Evolutionary conservation across 116 monocot genomes (phyloP).

Genomic region (Dioscorea cayenensis): DNA sequence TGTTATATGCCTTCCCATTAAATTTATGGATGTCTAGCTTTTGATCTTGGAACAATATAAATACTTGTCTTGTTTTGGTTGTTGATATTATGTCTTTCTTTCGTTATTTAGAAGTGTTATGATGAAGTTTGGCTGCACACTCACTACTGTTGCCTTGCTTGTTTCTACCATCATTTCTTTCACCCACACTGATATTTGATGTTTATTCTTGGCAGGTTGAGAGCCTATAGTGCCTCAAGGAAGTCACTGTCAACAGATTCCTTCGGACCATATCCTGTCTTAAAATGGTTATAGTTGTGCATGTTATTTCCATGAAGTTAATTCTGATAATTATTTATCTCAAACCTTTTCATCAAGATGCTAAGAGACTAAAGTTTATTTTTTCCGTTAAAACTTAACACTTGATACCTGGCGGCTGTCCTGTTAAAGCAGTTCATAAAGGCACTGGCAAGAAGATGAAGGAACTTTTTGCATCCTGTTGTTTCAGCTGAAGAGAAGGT

Average conservation of each 20-base stretch:
- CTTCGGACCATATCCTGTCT: constrained; percentile 85
- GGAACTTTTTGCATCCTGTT: constrained; percentile 66
- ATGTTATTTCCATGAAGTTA: background rate
- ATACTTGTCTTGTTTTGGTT: too few relatives aligned
- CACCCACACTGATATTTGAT: background rate
- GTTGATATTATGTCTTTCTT: too few relatives aligned
- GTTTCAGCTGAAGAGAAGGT: constrained; percentile 86
- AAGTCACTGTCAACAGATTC: constrained; percentile 59
- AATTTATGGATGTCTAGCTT: too few relatives aligned
- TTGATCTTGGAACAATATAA: too few relatives aligned
- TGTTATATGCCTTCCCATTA: too few relatives aligned
- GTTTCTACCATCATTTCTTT: background rate
- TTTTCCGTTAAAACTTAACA: constrained; percentile 33
- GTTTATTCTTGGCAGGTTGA: background rate
- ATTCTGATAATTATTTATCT: background rate
- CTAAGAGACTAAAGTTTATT: too few relatives aligned
- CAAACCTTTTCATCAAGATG: too few relatives aligned
- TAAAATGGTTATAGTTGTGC: constrained; percentile 1
- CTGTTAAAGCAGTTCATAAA: constrained; percentile 93
- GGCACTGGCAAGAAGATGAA: constrained; percentile 88
- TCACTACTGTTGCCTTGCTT: background rate
- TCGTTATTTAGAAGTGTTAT: too few relatives aligned
- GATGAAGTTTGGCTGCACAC: too few relatives aligned
- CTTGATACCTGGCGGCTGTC: constrained; percentile 71
- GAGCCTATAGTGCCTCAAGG: too few relatives aligned